Conservation (phyloP, 1,284 basidiomycete genomes). For the Moesziomyces aphidis region DNA sequence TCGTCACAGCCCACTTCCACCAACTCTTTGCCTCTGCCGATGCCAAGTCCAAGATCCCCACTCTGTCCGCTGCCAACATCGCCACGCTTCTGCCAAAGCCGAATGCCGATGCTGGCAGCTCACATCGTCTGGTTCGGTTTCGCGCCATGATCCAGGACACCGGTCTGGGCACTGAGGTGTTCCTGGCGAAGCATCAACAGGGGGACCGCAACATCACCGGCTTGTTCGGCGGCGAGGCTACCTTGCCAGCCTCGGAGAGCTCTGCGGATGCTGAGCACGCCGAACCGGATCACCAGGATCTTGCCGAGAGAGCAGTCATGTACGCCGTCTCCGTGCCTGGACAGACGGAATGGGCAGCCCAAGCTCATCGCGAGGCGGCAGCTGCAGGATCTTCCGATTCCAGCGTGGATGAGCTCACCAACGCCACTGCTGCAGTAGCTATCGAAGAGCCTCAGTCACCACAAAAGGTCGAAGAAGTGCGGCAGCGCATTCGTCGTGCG, state of each 20-base stretch:
- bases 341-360: constrained; percentile 61
- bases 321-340: constrained; percentile 65
- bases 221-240: constrained; percentile 39
- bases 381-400: background rate
- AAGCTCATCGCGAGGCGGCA: constrained; percentile 21
- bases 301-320: constrained; percentile 66
- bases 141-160: constrained; percentile 69
- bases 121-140: constrained; percentile 60
- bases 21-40: constrained; percentile 37
- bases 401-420: constrained; percentile 10
- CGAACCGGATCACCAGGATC: constrained; percentile 52
- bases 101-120: constrained; percentile 29
- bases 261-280: constrained; percentile 6
- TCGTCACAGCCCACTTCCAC: constrained; percentile 43
- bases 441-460: constrained; percentile 28
- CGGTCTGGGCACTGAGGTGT: constrained; percentile 66
- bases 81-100: constrained; percentile 13
- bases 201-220: constrained; percentile 48
- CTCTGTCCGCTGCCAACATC: constrained; percentile 26
- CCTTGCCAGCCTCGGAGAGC: constrained; percentile 1
- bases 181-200: constrained; percentile 47
- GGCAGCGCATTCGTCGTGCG: constrained; percentile 40
- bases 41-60: constrained; percentile 41
- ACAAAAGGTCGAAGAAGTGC: constrained; percentile 33
- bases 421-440: constrained; percentile 15